Base-by-base conservation (phyloP, 768 basidiomycete genomes). In the Lentinula sp. region DNA sequence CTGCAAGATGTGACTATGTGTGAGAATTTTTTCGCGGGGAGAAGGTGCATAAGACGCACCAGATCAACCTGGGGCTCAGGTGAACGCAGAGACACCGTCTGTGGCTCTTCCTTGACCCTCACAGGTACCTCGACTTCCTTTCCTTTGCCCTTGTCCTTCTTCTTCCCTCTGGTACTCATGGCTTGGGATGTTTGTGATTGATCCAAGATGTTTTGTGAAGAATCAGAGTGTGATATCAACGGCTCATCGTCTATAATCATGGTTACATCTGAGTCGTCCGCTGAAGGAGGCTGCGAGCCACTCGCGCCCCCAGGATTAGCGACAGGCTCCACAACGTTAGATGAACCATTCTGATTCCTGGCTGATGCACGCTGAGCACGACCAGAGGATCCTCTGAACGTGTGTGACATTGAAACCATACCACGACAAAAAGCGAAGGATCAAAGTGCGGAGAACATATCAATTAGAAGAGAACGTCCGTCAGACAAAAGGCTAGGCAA, bases 351-450 rank as follows among this genome's bases (percentile, higher is more conserved):
- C 70, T 88, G 76, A 71, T 79, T 80, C 65, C 88, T 86, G 61
- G 88, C 85, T 63, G 82, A 84, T 49, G 86, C 85, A 71, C 89
- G 83, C 71, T 89, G 88, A 65, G 88, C 85, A 67, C 88, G 85
- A 68, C 86, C 85, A 61, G 81, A 79, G 64, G 80, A 75, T 70
- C 81, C 72, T 72, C 87, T 87, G 69, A 57, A 60, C 49, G 48
- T 49, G 41, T 50, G 65, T 20, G 59, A 63, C 50, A 61, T 23
- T 15, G 39, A 61, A 56, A 70, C 67, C 65, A 67, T 48, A 48
- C 68, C 68, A 28, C 28, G 4, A 28, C 28, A 71, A 66, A 66
- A 65, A 35, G 60, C 20, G 57, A 45, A 56, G 55, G 62, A 61
- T 65, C 59, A 65, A 68, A 66, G 66, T 68, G 65, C 58, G 64